Evolutionary conservation across 2,329 filamentous ascomycete species (phyloP), one percentile per base, ranked within the genome.

Genomic region (Hymenoscyphus albidus): DNA sequence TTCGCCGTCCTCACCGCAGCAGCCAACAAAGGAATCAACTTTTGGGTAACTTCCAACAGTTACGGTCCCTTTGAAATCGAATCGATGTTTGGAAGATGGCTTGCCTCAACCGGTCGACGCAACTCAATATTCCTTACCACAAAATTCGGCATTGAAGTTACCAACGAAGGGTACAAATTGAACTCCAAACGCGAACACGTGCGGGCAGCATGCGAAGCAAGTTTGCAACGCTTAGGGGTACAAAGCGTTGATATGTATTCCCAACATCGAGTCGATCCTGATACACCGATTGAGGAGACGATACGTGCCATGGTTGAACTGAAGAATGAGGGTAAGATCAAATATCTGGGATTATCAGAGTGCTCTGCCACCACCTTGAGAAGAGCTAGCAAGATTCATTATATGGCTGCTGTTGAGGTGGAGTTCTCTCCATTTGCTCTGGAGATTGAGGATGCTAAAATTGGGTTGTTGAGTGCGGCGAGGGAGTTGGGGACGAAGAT

Each of bases 401-500:
- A 79, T 38, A 78, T 87, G 65, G 72, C 79, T 2, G 81, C 82
- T 1, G 76, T 83, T 3, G 83, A 87, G 70, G 77, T 85, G 48
- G 83, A 87, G 70, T 85, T 83, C 74, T 80, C 76, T 22, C 80
- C 80, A 0, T 86, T 82, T 72, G 74, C 79, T 2, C 78, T 88
- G 39, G 82, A 86, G 48, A 85, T 90, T 66, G 88, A 91, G 71
- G 73, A 76, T 3, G 72, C 77, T 0, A 74, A 78, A 51, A 80
- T 31, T n/a, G 35, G 27, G 9, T 75, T 89, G 1, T 76, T 88
- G 1, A 74, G 78, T 35, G 85, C 85, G 0, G 83, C 80, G 65
- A 79, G 82, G n/a, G 83, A 88, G 70, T 80, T 89, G 2, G 85
- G 85, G 1, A 77, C 86, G 2, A 77, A 83, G 0, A 76, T 85